phyloP scores from a whole-genome alignment of 352 stramenopile species.

The Nothophytophthora sp. region DNA sequence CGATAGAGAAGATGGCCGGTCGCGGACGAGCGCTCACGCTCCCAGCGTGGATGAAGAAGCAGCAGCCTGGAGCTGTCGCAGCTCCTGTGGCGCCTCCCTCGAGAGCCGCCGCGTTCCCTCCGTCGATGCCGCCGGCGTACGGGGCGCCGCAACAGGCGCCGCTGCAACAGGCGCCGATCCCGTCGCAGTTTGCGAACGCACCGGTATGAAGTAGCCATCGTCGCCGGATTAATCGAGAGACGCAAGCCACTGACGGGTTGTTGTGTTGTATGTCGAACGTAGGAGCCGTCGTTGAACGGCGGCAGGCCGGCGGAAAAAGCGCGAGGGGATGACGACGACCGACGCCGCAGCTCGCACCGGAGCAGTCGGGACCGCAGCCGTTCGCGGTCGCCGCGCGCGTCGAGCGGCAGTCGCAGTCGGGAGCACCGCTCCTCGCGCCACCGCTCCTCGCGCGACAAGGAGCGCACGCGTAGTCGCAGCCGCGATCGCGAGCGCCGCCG shows the following conservation, averaged over 20 bases:
- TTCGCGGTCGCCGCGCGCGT: constrained; percentile 40
- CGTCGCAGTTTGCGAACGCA: constrained; percentile 67
- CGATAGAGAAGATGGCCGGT: constrained; percentile 46
- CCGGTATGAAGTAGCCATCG: no score
- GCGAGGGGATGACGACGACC: constrained; percentile 12
- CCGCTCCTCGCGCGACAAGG: constrained; percentile 16
- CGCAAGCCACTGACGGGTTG: no score
- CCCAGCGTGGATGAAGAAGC: constrained; percentile 89
- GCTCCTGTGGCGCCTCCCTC: constrained; percentile 6
- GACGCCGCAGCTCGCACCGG: constrained; percentile 32
- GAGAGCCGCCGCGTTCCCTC: constrained; percentile 15
- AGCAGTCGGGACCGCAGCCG: constrained; percentile 44
- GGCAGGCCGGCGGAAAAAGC: constrained; percentile 5
- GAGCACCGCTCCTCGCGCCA: constrained; percentile 42
- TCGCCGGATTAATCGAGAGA: no score
- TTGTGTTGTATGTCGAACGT: no score
- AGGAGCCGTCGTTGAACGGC: constrained; percentile 28
- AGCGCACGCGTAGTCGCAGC: constrained; percentile 45
- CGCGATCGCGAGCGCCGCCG: constrained; percentile 33
- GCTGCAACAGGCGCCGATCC: constrained; percentile 21
- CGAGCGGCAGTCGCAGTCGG: constrained; percentile 35
- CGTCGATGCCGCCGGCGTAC: constrained; percentile 1
- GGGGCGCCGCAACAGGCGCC: constrained; percentile 6
- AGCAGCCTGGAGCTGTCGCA: constrained; percentile 33
- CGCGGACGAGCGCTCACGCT: constrained; percentile 84